These are phyloP conservation scores for Phaeophleospora eucalypticola DNA, from an alignment of 2,329 filamentous ascomycete genomes.

Conservation along the genomic window DNA sequence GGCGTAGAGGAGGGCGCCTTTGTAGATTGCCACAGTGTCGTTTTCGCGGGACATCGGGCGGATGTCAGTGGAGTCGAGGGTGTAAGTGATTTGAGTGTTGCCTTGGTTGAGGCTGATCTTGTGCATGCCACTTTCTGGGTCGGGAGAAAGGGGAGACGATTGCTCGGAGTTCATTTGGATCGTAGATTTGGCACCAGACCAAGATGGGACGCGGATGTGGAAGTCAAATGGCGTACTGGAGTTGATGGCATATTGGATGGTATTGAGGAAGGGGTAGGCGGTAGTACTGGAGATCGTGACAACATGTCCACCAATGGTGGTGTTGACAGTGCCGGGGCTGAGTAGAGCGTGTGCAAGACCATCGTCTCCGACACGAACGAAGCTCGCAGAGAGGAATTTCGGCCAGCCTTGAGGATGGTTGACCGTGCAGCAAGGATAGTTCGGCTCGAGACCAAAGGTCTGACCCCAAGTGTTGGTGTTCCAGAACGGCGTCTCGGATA, in stretches of 20 bases:
- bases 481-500: conserved; percentile 45
- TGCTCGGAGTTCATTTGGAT: conserved; percentile 2
- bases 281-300: conserved; percentile 47
- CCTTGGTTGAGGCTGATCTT: conserved; percentile 35
- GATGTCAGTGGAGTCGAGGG: conserved; percentile 32
- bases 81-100: conserved; percentile 33
- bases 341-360: conserved; percentile 51
- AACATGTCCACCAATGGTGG: conserved; percentile 34
- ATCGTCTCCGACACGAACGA: conserved; percentile 39
- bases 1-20: conserved; percentile 37
- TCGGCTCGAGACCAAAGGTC: conserved; percentile 51
- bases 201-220: conserved; percentile 45
- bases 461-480: conserved; percentile 45
- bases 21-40: conserved; percentile 35
- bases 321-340: conserved; percentile 42
- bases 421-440: conserved; percentile 56
- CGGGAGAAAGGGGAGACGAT: conserved; percentile 25
- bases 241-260: conserved; percentile 40
- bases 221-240: conserved; percentile 39
- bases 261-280: conserved; percentile 46
- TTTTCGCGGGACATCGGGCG: conserved; percentile 39
- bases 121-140: conserved; percentile 38
- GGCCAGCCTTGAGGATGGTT: conserved; percentile 57
- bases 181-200: conserved; percentile 32
- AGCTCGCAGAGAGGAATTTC: conserved; percentile 51